These are phyloP conservation scores for Cercospora sp. DNA, from an alignment of 2,329 filamentous ascomycete genomes.

Conservation along the genomic window DNA sequence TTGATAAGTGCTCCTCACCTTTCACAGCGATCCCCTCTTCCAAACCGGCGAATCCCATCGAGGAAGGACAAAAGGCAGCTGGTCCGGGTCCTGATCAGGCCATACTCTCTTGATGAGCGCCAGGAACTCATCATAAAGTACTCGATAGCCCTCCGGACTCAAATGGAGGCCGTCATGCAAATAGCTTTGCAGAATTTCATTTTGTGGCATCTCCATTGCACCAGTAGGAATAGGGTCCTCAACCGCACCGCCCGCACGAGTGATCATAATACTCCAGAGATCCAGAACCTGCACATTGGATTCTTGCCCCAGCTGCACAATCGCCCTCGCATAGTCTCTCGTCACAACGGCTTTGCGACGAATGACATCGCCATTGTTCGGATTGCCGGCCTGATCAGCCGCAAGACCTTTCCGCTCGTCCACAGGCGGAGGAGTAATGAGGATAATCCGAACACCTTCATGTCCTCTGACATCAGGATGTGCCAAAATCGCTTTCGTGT, in stretches of 20 bases:
- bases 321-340: conserved; percentile 66
- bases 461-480: conserved; percentile 71
- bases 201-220: conserved; percentile 57
- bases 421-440: conserved; percentile 72
- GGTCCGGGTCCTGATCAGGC: conserved; percentile 57
- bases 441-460: conserved; percentile 64
- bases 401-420: conserved; percentile 29
- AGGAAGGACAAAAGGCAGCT: conserved; percentile 55
- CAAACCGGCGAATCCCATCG: conserved; percentile 47
- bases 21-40: conserved; percentile 2
- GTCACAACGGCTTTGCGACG: conserved; percentile 60
- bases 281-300: conserved; percentile 67
- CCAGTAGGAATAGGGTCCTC: conserved; percentile 42
- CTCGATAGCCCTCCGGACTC: conserved; percentile 55
- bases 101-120: conserved; percentile 52
- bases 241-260: conserved; percentile 56
- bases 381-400: conserved; percentile 22
- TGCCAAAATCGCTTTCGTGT: conserved; percentile 69
- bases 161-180: conserved; percentile 64
- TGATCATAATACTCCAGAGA: conserved; percentile 77
- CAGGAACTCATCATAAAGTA: conserved; percentile 57
- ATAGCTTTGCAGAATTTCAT: conserved; percentile 54
- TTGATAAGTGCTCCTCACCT: background rate
- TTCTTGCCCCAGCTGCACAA: conserved; percentile 60
- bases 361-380: conserved; percentile 19